Base-by-base conservation (phyloP, 73 alveolate genomes). In the Breviolum minutum region DNA sequence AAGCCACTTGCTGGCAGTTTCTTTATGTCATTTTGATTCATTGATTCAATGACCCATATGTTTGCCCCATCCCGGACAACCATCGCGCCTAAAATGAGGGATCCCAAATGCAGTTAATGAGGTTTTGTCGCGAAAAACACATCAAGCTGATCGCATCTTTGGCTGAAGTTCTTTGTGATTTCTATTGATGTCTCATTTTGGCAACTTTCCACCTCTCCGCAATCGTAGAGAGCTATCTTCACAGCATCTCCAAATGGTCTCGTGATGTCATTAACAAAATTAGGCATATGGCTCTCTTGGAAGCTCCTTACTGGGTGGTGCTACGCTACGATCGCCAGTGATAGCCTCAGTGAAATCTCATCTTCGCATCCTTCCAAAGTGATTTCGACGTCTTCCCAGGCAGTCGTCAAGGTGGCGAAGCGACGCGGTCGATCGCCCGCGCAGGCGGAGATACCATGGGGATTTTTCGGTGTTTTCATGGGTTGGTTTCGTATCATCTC, bases 201-300 rank as follows among this genome's bases (percentile, higher is more conserved):
- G 54, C 54, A 40, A 40, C 54, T 40, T 40, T 40, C 54, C 54
- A 40, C 54, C 54, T 40, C 54, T 40, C 54, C 66, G 26, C 0
- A 24, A 40, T 80, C 66, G 27, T 64, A 29, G 48, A 29, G 30
- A 20, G n/a, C 86, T 19, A 20, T 61, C 89, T 17, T 12, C 17
- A 8, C 26, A 14, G 32, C 63, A 17, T 27, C 27, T 29, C 54
- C 54, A 40, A 40, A 40, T 40, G 54, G 54, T 71, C 5, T 13
- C 27, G 32, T 22, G 14, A 26, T 48, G 64, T 27, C 68, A 29
- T 26, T 12, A 16, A 24, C 76, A n/a, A 26, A 27, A 27, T 76
- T 40, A 92, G 98, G 99, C 99, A 62, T 94, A 94, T 27, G 99
- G 99, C 20, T 94, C 99, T 22, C 60, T 94, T 19, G 99, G 99